phyloP scores from a whole-genome alignment of 257 asterid species.

The Datura wrightii region DNA sequence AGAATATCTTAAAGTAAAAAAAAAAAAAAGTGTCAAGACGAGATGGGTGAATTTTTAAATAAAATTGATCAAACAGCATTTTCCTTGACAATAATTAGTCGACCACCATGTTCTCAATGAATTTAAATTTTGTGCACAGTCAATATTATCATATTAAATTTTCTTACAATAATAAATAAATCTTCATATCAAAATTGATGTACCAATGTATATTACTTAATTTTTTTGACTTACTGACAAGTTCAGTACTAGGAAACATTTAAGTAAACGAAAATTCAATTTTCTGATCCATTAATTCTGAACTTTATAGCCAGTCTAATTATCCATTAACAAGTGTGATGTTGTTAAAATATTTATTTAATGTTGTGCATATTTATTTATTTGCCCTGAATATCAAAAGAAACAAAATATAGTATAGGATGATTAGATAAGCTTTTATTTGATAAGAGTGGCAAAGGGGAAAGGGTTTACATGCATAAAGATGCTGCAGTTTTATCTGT shows the following conservation, averaged over 20 bases:
- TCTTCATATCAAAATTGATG: neutral
- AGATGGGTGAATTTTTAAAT: neutral
- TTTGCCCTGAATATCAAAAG: constrained; percentile 12
- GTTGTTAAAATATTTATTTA: neutral
- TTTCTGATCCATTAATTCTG: neutral
- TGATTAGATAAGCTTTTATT: constrained; percentile 27
- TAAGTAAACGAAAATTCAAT: neutral
- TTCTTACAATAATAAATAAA: neutral
- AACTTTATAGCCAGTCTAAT: neutral
- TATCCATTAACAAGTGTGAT: neutral
- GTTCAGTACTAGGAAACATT: neutral
- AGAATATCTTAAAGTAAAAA: no score
- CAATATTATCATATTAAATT: neutral
- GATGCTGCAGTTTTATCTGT: neutral
- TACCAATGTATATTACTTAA: neutral
- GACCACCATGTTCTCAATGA: neutral
- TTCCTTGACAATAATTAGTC: neutral
- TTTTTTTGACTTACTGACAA: neutral
- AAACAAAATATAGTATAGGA: constrained; percentile 21
- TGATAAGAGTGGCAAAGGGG: constrained; percentile 20
- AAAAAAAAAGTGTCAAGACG: neutral
- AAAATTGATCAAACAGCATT: neutral
- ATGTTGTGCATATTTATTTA: neutral
- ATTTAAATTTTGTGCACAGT: neutral
- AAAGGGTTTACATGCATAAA: neutral